phyloP scores from a whole-genome alignment of 352 stramenopile genomes.

The Pseudoperonospora humuli region DNA sequence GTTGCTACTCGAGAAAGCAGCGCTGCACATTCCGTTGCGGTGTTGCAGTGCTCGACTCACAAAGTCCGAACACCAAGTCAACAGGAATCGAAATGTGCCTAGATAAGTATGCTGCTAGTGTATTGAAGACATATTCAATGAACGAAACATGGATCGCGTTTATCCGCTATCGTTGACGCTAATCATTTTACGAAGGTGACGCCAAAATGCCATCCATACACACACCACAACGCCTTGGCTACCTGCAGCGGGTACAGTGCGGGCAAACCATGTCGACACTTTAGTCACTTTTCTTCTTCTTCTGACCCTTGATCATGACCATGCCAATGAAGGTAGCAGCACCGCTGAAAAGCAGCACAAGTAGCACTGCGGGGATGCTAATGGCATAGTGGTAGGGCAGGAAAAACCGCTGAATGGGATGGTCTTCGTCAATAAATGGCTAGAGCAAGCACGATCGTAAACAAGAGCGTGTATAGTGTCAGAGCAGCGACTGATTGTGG shows the following conservation, averaged over 20 bases:
- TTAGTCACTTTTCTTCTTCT: constrained; percentile 56
- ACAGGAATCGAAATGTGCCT: constrained; percentile 7
- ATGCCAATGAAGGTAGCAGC: constrained; percentile 83
- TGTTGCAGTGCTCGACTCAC: not conserved
- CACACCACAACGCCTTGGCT: not conserved
- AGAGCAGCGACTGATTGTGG: not conserved
- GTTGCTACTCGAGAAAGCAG: not conserved
- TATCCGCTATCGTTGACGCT: constrained; percentile 10
- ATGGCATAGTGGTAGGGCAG: constrained; percentile 87
- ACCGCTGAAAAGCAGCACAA: constrained; percentile 81
- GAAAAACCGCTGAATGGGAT: constrained; percentile 78
- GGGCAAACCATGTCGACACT: constrained; percentile 1
- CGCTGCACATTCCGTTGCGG: constrained; percentile 16
- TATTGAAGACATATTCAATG: constrained; percentile 2
- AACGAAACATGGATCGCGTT: constrained; percentile 17
- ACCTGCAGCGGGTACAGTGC: too few relatives aligned
- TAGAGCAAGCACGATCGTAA: constrained; percentile 16
- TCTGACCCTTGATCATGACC: constrained; percentile 86
- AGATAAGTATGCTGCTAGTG: constrained; percentile 7
- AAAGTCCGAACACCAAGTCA: not conserved
- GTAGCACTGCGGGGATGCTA: constrained; percentile 72
- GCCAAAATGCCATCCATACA: not conserved
- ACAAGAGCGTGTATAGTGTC: not conserved
- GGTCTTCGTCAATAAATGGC: constrained; percentile 82
- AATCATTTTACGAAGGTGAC: constrained; percentile 9